These are phyloP conservation scores for Phycomyces blakesleeanus DNA, from an alignment of 192 early-diverging fungal genomes.

Conservation along the genomic window DNA sequence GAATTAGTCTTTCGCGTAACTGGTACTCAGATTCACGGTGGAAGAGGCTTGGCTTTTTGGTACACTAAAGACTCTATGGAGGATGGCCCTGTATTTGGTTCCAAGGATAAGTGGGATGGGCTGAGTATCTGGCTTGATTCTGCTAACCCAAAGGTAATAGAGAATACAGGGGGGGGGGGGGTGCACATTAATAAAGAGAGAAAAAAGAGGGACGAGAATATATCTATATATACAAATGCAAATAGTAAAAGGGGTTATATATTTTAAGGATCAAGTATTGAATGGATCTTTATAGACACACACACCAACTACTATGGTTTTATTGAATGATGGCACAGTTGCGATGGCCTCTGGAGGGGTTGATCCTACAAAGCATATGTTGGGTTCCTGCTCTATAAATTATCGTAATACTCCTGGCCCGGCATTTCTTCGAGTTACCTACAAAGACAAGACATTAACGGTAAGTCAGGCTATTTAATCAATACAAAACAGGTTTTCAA, in stretches of 20 bases:
- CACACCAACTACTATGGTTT: conserved; percentile 51
- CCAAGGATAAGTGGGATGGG: conserved; percentile 63
- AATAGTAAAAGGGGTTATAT: neutral
- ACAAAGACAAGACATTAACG: conserved; percentile 52
- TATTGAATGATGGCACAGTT: conserved; percentile 62
- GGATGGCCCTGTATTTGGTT: conserved; percentile 62
- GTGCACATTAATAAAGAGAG: neutral
- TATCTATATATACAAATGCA: neutral
- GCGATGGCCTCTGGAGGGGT: conserved; percentile 28
- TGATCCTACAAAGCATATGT: conserved; percentile 40
- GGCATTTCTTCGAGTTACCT: conserved; percentile 55
- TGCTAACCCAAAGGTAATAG: conserved; percentile 35
- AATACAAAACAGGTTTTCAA: neutral
- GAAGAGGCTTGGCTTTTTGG: conserved; percentile 80
- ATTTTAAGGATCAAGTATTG: neutral
- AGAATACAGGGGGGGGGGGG: neutral
- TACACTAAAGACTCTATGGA: conserved; percentile 58
- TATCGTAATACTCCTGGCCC: conserved; percentile 62
- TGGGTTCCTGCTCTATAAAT: conserved; percentile 57
- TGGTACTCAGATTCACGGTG: conserved; percentile 60
- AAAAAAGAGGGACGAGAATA: no score
- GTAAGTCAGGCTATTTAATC: conserved; percentile 26
- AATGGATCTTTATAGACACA: conserved; percentile 20
- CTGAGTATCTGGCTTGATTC: conserved; percentile 67
- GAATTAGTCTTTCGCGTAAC: conserved; percentile 56